A percentile compares a stretch with the other conserved stretches of the same genome.
phyloP scores from a whole-genome alignment of 2,329 filamentous ascomycete species.

The Colletotrichum orbiculare region DNA sequence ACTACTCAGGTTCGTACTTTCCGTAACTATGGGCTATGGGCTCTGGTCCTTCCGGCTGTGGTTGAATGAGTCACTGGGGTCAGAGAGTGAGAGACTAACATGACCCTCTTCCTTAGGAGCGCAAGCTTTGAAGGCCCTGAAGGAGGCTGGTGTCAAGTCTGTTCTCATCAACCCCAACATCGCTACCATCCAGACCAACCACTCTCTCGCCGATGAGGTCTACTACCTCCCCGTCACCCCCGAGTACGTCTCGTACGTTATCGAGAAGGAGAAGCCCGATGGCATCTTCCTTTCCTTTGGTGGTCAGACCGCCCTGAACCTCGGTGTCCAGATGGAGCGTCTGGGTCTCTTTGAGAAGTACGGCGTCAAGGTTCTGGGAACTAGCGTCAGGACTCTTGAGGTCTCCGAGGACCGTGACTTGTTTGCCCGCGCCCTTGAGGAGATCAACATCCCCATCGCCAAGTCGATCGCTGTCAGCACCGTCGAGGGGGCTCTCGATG shows the following conservation, averaged over 20 bases:
- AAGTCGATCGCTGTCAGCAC: constrained; percentile 94
- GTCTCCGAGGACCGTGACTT: constrained; percentile 95
- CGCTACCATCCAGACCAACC: constrained; percentile 97
- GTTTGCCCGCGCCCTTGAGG: constrained; percentile 93
- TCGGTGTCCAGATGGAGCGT: constrained; percentile 97
- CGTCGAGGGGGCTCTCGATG: constrained; percentile 90
- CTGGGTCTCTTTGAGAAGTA: constrained; percentile 96
- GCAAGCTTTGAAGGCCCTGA: constrained; percentile 95
- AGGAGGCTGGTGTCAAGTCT: constrained; percentile 91
- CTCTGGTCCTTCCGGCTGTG: neutral
- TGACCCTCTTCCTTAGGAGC: constrained; percentile 70
- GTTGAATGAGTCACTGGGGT: constrained; percentile 29
- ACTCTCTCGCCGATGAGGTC: constrained; percentile 94
- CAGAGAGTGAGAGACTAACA: constrained; percentile 27
- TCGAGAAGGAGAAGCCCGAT: constrained; percentile 94
- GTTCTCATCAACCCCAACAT: constrained; percentile 99
- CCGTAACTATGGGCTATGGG: constrained; percentile 14
- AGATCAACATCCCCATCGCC: constrained; percentile 97
- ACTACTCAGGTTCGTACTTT: constrained; percentile 86
- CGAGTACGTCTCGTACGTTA: constrained; percentile 97
- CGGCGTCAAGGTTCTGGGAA: constrained; percentile 94
- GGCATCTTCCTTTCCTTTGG: constrained; percentile 98
- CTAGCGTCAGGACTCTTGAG: constrained; percentile 92
- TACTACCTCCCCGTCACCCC: constrained; percentile 98
- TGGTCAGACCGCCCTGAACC: constrained; percentile 95